Base-by-base conservation (phyloP, 116 monocot species). In the Iris pallida region DNA sequence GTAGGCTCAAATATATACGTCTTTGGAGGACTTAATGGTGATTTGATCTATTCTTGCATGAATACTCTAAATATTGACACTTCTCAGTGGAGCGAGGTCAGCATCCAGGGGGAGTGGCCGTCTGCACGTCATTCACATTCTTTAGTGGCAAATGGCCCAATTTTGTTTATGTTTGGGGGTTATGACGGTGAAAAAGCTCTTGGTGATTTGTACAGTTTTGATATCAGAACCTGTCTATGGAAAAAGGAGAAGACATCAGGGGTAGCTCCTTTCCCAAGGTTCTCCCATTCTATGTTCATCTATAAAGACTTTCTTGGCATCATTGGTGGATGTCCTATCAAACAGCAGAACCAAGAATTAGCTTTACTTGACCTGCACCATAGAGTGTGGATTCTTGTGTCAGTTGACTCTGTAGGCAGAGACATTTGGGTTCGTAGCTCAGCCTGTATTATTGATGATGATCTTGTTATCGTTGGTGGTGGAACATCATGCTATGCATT, bases 401-500 rank as follows among this genome's bases (percentile, higher is more conserved):
- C 57, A 46, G 54, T 97, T 64, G 69, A 73, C 57, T 92, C 79
- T 46, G 16, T 87, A 44, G 71, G 55, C 46, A 81, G 73, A 74
- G 70, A 73, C 49, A 66, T 97, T 30, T 92, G 89, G 84, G 80
- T 97, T 72, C 92, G 92, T 6, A 81, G 87, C 59, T 92, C 89
- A 62, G 66, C 77, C 7, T 65, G 47, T 73, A 73, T 97, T 47
- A 68, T 92, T 69, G 75, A 66, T 73, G 85, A 97, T 73, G 74
- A 81, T 55, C 85, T 97, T 65, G 46, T 97, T 66, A 73, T 92
- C 72, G 41, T 96, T 69, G 89, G 96, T 68, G 96, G 96, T 71
- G 96, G 96, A 47, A 89, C 84, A 57, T 89, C 96, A 69, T 96
- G 96, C 70, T 96, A 92, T 89, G 96, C 97, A 71, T 97, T 97